Base-by-base conservation (phyloP, 805 yeast species). In the Saturnispora besseyi region DNA sequence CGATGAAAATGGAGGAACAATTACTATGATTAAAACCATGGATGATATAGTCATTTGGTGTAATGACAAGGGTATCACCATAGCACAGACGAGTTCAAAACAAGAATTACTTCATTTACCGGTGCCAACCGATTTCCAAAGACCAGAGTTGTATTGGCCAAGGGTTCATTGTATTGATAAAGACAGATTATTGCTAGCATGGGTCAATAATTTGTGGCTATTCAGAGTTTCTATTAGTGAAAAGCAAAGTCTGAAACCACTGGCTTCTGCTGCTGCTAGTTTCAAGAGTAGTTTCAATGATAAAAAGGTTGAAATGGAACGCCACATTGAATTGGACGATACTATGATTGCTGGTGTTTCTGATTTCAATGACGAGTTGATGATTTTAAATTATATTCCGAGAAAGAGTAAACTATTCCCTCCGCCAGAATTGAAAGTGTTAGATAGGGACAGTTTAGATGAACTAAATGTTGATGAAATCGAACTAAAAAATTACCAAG, bases 121-220 rank as follows among this genome's bases (percentile, higher is more conserved):
- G 4, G 71, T 81, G 41, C 89, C 93, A 0, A 61, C 65, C 13
- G 75, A 73, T 38, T 69, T 67, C 57, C 82, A 72, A 4, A 70
- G 90, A 22, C 81, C 95, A 2, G 96, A 88, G 55, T 65, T 90
- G 34, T 87, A 84, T 58, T 82, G 93, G 81, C 97, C 98, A 0
- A 75, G 85, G 44, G 75, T 86, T 3, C 79, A 78, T 50, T 73
- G 74, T 48, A 79, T 82, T 0, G 95, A 82, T 57, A 66, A 74
- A 2, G 84, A 83, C 59, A 64, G 86, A 53, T 69, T 88, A 10
- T 64, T 86, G 1, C 74, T 93, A 26, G 95, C 90, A 0, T 93
- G 98, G 98, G 85, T 80, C 3, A 74, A 79, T 53, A 76, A 81
- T 54, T 71, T 91, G 3, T 90, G 96, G 95, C 66, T 88, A 34